A percentile compares a stretch with the other conserved stretches of the same genome.
Conservation (phyloP, 495 filamentous ascomycete genomes). For the Filosporella fistucella region DNA sequence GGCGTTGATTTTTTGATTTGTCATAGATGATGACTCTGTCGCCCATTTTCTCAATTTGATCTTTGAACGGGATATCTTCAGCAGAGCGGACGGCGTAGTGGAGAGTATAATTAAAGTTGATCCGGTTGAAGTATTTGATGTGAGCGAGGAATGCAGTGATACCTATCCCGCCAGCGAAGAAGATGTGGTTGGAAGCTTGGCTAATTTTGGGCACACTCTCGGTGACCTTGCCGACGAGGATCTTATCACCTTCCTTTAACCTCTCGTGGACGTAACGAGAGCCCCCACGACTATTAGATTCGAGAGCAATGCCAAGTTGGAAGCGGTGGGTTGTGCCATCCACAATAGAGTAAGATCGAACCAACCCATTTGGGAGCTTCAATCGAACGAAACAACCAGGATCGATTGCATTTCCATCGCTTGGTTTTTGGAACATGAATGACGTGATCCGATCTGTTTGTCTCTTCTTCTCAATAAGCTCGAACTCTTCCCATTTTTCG, state of each 20-base stretch:
- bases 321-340: constrained; percentile 35
- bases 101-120: constrained; percentile 38
- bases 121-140: constrained; percentile 14
- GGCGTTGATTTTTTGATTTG: constrained; percentile 36
- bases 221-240: constrained; percentile 41
- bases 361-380: constrained; percentile 33
- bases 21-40: constrained; percentile 38
- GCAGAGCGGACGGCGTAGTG: constrained; percentile 44
- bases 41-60: constrained; percentile 20
- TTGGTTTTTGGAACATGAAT: constrained; percentile 31
- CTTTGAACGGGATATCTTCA: constrained; percentile 41
- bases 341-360: constrained; percentile 40
- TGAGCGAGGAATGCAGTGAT: constrained; percentile 45
- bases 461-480: constrained; percentile 35
- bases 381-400: constrained; percentile 40
- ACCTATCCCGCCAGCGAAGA: constrained; percentile 47
- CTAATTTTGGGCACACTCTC: constrained; percentile 25
- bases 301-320: constrained; percentile 41
- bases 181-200: constrained; percentile 40
- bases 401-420: constrained; percentile 15
- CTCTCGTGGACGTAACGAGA: constrained; percentile 39
- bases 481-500: constrained; percentile 38
- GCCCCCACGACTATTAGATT: constrained; percentile 38
- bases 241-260: constrained; percentile 34
- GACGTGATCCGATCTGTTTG: constrained; percentile 37